Conservation (phyloP, 441 rosid genomes). For the Croton setiger region DNA sequence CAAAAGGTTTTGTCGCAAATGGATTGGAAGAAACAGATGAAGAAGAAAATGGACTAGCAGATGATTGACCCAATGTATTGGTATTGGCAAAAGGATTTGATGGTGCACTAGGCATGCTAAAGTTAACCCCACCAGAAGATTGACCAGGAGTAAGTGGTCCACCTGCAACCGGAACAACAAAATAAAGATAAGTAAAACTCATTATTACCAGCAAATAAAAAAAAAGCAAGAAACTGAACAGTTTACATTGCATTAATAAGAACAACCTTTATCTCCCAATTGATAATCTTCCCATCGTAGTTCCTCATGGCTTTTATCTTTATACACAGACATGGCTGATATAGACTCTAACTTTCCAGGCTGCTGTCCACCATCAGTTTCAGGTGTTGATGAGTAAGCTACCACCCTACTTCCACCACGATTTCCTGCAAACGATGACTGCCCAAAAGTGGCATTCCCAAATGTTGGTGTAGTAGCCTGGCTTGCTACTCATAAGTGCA, state of each 20-base stretch:
- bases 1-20: conserved; percentile 53
- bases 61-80: conserved; percentile 47
- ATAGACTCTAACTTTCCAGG: conserved; percentile 79
- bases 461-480: conserved; percentile 61
- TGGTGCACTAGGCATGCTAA: conserved; percentile 38
- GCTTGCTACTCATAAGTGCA: conserved; percentile 44
- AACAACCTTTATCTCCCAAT: conserved; percentile 87
- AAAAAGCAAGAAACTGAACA: neutral
- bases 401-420: conserved; percentile 79
- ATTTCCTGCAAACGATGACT: conserved; percentile 62
- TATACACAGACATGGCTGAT: conserved; percentile 77
- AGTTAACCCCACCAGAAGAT: conserved; percentile 48
- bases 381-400: conserved; percentile 62
- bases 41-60: conserved; percentile 57
- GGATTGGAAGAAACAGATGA: conserved; percentile 44
- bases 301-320: conserved; percentile 87
- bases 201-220: conserved; percentile 10
- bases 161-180: conserved; percentile 44
- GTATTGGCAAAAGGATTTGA: conserved; percentile 51
- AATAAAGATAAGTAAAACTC: conserved; percentile 7
- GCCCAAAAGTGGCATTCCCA: conserved; percentile 70
- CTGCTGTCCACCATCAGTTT: conserved; percentile 60
- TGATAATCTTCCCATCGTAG: conserved; percentile 97
- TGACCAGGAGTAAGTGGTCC: conserved; percentile 67
- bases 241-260: neutral